These are phyloP conservation scores for Prunus yedoensis DNA, from an alignment of 331 rosid species.

Conservation along the genomic window DNA sequence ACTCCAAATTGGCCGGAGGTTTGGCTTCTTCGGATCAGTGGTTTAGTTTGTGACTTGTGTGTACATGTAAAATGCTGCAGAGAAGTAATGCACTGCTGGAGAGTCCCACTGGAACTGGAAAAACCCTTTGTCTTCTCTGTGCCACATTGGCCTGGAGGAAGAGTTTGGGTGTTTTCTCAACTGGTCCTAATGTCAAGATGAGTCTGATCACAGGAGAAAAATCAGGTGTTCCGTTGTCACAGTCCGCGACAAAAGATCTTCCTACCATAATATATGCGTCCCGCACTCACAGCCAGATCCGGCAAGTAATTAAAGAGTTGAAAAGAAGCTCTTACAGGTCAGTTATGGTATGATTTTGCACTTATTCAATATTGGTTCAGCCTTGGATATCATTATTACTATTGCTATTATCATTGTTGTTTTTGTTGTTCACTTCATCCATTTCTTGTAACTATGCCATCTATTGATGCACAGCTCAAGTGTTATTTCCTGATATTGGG, in stretches of 20 bases:
- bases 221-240: conserved; percentile 39
- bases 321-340: conserved; percentile 86
- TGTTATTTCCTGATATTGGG: background rate
- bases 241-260: conserved; percentile 33
- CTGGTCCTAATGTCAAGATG: conserved; percentile 45
- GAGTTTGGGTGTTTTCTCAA: conserved; percentile 78
- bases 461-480: conserved; percentile 5
- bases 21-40: background rate
- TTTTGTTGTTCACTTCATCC: conserved; percentile 7
- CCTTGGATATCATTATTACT: background rate
- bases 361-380: background rate
- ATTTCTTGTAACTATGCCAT: background rate
- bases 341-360: conserved; percentile 5
- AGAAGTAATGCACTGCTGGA: conserved; percentile 82
- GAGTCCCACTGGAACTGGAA: conserved; percentile 99
- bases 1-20: background rate
- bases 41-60: conserved; percentile 12
- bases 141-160: conserved; percentile 96
- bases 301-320: conserved; percentile 89
- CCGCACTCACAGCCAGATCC: conserved; percentile 97
- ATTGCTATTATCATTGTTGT: background rate
- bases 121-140: conserved; percentile 91
- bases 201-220: conserved; percentile 39
- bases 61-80: conserved; percentile 41
- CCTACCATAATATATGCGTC: conserved; percentile 79